phyloP scores from a whole-genome alignment of 768 basidiomycete genomes.

The Collybia mongolica region DNA sequence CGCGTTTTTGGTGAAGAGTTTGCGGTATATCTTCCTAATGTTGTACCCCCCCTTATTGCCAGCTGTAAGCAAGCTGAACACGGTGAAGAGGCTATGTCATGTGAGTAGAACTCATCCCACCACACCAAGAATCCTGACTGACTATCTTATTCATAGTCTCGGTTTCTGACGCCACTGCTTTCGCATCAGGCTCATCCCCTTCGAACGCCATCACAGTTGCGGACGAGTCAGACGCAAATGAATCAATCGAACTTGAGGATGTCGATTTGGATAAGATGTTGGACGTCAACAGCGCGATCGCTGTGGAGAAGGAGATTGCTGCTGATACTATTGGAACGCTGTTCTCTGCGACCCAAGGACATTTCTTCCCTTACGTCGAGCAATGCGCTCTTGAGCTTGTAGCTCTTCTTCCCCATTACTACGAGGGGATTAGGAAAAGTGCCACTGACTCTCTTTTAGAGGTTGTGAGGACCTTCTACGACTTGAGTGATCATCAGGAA shows the following conservation, averaged over 20 bases:
- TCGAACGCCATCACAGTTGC: constrained; percentile 65
- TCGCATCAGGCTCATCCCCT: constrained; percentile 73
- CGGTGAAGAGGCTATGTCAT: constrained; percentile 50
- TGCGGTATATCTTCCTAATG: constrained; percentile 78
- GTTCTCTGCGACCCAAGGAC: constrained; percentile 75
- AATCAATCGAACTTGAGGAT: constrained; percentile 72
- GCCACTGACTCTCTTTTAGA: constrained; percentile 86
- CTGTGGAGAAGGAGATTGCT: constrained; percentile 99
- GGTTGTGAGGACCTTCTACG: constrained; percentile 89
- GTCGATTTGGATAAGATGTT: constrained; percentile 84
- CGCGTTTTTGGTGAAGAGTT: constrained; percentile 95
- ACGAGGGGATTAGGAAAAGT: constrained; percentile 96
- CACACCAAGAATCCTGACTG: background rate
- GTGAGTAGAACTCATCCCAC: constrained; percentile 31
- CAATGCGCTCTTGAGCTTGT: constrained; percentile 76
- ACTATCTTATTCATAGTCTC: constrained; percentile 36
- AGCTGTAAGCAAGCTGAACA: constrained; percentile 85
- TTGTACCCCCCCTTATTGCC: constrained; percentile 81
- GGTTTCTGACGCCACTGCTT: constrained; percentile 54
- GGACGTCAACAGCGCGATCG: constrained; percentile 93
- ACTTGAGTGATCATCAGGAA: constrained; percentile 75
- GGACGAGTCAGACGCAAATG: constrained; percentile 53
- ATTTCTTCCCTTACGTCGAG: constrained; percentile 93
- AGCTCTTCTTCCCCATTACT: constrained; percentile 83
- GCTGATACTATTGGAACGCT: constrained; percentile 93